phyloP scores from a whole-genome alignment of 1,284 basidiomycete genomes.

The Apiotrichum veenhuisii region DNA sequence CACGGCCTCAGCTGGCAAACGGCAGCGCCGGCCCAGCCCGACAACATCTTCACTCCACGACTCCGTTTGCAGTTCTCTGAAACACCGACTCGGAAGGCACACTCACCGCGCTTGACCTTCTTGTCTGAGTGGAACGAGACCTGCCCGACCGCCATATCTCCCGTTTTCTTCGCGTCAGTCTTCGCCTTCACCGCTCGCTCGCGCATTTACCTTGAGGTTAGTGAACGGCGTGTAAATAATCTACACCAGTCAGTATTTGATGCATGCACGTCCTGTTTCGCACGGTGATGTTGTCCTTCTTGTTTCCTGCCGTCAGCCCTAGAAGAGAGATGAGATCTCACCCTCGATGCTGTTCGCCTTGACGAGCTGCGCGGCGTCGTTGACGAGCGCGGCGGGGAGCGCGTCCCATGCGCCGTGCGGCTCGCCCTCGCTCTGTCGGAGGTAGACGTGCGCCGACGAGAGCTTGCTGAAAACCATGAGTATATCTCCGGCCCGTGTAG shows the following conservation, averaged over 20 bases:
- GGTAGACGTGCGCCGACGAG: constrained; percentile 89
- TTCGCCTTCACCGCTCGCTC: too few relatives aligned
- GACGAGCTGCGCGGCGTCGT: constrained; percentile 88
- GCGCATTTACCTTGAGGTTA: constrained; percentile 69
- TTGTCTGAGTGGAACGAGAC: constrained; percentile 92
- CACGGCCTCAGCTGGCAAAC: too few relatives aligned
- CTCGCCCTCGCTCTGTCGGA: constrained; percentile 75
- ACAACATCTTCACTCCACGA: too few relatives aligned
- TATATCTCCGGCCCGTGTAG: not conserved
- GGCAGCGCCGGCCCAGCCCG: too few relatives aligned
- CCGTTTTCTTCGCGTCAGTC: constrained; percentile 70
- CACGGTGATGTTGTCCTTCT: constrained; percentile 83
- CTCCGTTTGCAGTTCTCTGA: too few relatives aligned
- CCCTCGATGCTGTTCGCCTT: constrained; percentile 98
- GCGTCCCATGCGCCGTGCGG: constrained; percentile 66
- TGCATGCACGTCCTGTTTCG: not conserved
- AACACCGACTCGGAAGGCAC: too few relatives aligned
- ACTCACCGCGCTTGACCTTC: constrained; percentile 70
- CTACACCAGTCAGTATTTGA: constrained; percentile 1
- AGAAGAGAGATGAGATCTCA: constrained; percentile 38
- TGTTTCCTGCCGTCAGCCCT: constrained; percentile 66
- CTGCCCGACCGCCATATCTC: constrained; percentile 92
- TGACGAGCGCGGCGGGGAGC: constrained; percentile 73
- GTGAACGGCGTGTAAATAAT: constrained; percentile 90
- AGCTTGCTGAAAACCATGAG: constrained; percentile 62